phyloP scores from a whole-genome alignment of 495 filamentous ascomycete species.

The Paragyromitra xinjiangensis region DNA sequence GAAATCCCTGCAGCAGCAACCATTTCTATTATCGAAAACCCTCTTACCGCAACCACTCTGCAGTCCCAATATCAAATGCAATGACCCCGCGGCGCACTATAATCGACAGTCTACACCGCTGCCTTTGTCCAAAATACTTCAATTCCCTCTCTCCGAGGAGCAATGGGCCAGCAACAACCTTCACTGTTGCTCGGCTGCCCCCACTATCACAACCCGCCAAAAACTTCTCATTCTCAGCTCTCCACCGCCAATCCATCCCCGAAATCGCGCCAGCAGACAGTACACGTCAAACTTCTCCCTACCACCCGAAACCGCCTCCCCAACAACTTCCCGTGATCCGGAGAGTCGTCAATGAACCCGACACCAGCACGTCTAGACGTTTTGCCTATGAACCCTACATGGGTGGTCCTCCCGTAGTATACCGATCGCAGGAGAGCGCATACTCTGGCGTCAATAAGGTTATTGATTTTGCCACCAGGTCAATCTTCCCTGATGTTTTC shows the following conservation, averaged over 20 bases:
- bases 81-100: constrained; percentile 41
- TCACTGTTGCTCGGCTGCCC: background rate
- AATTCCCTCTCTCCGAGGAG: background rate
- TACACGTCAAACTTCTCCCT: background rate
- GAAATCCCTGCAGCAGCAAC: constrained; percentile 22
- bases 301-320: background rate
- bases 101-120: constrained; percentile 46
- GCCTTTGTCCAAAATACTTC: constrained; percentile 44
- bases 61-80: constrained; percentile 16
- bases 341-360: background rate
- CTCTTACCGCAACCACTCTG: background rate
- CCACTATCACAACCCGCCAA: constrained; percentile 2
- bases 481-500: constrained; percentile 58
- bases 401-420: constrained; percentile 5
- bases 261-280: background rate
- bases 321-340: constrained; percentile 10
- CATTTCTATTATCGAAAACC: constrained; percentile 14
- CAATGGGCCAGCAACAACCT: constrained; percentile 1
- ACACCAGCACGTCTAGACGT: background rate
- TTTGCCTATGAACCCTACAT: constrained; percentile 6
- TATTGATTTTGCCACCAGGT: constrained; percentile 17
- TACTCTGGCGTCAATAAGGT: constrained; percentile 35
- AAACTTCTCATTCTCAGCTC: constrained; percentile 23
- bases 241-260: constrained; percentile 15
- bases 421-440: background rate